These are phyloP conservation scores for Aspergillus proliferans DNA, from an alignment of 2,329 filamentous ascomycete species.

Conservation along the genomic window DNA sequence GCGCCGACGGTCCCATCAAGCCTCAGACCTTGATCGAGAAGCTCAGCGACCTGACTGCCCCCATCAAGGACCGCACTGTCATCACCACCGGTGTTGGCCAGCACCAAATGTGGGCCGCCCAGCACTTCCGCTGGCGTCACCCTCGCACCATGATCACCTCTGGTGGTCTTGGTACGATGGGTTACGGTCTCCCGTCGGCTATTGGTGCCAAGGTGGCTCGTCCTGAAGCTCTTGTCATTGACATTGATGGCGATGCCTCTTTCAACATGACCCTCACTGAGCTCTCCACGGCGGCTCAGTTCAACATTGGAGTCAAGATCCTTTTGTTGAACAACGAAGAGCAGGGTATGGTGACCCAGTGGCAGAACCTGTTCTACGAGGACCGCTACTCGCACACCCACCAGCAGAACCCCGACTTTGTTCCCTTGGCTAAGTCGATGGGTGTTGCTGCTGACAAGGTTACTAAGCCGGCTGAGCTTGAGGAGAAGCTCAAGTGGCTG, in stretches of 20 bases:
- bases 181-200: conserved; percentile 85
- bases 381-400: conserved; percentile 89
- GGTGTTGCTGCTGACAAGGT: conserved; percentile 68
- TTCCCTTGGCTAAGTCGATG: conserved; percentile 90
- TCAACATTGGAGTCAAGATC: conserved; percentile 93
- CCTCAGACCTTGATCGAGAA: conserved; percentile 89
- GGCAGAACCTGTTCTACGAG: conserved; percentile 96
- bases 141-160: conserved; percentile 94
- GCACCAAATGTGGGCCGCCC: conserved; percentile 98
- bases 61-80: conserved; percentile 75
- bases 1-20: conserved; percentile 75
- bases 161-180: conserved; percentile 93
- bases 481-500: conserved; percentile 77
- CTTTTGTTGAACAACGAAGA: conserved; percentile 95
- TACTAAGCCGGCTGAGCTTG: conserved; percentile 68
- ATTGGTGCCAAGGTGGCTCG: conserved; percentile 89
- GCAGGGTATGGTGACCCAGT: conserved; percentile 98
- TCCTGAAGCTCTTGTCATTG: conserved; percentile 78
- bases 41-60: conserved; percentile 73
- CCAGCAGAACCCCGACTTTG: conserved; percentile 91
- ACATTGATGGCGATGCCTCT: conserved; percentile 97
- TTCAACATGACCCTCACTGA: conserved; percentile 99
- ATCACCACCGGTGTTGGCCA: conserved; percentile 94
- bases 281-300: conserved; percentile 85
- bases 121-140: conserved; percentile 91